Conservation (phyloP, 441 rosid genomes). For the Theobroma grandiflorum region DNA sequence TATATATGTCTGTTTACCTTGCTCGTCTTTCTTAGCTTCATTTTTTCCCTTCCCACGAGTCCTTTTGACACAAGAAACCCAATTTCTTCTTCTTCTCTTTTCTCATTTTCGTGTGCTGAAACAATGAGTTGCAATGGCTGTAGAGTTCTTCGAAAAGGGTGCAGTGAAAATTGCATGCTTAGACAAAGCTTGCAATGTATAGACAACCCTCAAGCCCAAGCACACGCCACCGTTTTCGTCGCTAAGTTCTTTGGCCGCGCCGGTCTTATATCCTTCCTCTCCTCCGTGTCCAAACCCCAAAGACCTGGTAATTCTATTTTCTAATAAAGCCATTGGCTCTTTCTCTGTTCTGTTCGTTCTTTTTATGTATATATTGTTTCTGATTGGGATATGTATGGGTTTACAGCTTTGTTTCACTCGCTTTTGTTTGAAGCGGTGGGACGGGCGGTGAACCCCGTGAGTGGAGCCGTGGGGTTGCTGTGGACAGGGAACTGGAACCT, state of each 20-base stretch:
- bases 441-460: constrained; percentile 55
- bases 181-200: constrained; percentile 53
- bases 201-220: constrained; percentile 48
- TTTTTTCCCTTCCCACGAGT: constrained; percentile 12
- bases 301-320: constrained; percentile 42
- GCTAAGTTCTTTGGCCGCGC: constrained; percentile 66
- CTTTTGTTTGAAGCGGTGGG: constrained; percentile 59
- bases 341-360: not conserved
- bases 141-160: constrained; percentile 52
- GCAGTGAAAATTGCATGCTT: constrained; percentile 56
- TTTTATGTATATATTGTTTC: not conserved
- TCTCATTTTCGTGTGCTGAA: constrained; percentile 14
- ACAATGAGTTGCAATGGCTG: constrained; percentile 64
- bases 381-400: not conserved
- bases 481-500: constrained; percentile 63
- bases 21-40: not conserved
- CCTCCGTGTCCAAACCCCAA: constrained; percentile 47
- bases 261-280: constrained; percentile 55
- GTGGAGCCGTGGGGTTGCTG: constrained; percentile 57
- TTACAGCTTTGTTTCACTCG: constrained; percentile 56
- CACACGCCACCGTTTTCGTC: constrained; percentile 57
- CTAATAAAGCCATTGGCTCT: not conserved
- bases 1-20: constrained; percentile 12
- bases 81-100: constrained; percentile 7
- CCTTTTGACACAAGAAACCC: constrained; percentile 32